Conservation (phyloP, 108 stramenopile species). For the Bacterosira constricta region DNA sequence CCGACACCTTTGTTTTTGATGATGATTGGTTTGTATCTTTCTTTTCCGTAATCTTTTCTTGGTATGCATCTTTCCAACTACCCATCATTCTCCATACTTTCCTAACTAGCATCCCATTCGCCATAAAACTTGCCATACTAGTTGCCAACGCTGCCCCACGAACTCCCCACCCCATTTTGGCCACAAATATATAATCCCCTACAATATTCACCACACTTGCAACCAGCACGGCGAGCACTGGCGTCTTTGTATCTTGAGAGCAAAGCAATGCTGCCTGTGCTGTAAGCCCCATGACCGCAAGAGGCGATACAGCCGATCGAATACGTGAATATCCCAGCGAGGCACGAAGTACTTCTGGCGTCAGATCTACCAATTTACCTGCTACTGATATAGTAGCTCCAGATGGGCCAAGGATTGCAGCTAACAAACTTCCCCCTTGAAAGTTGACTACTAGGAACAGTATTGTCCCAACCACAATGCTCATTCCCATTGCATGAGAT, state of each 20-base stretch:
- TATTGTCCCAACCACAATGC: conserved; percentile 55
- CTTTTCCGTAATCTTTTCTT: background rate
- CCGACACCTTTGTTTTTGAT: background rate
- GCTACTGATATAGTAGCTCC: conserved; percentile 26
- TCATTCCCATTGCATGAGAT: conserved; percentile 74
- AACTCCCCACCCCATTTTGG: conserved; percentile 57
- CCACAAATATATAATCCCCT: conserved; percentile 71
- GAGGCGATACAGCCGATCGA: conserved; percentile 65
- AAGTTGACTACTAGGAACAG: conserved; percentile 50
- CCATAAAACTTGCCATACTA: conserved; percentile 56
- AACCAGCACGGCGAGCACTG: conserved; percentile 72
- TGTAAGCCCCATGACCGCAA: conserved; percentile 72
- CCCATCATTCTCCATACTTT: conserved; percentile 51
- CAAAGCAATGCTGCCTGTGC: conserved; percentile 81
- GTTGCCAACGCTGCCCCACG: conserved; percentile 79
- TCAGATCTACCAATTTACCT: conserved; percentile 19
- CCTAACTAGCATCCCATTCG: conserved; percentile 57
- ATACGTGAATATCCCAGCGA: conserved; percentile 75
- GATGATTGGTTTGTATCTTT: background rate
- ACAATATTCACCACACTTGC: conserved; percentile 75
- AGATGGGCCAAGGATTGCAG: conserved; percentile 55
- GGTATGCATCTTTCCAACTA: conserved; percentile 57
- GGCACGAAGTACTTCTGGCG: conserved; percentile 46
- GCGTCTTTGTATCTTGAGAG: conserved; percentile 79
- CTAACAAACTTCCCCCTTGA: conserved; percentile 50